phyloP scores from a whole-genome alignment of 768 basidiomycete genomes.

The Suillus bovinus region DNA sequence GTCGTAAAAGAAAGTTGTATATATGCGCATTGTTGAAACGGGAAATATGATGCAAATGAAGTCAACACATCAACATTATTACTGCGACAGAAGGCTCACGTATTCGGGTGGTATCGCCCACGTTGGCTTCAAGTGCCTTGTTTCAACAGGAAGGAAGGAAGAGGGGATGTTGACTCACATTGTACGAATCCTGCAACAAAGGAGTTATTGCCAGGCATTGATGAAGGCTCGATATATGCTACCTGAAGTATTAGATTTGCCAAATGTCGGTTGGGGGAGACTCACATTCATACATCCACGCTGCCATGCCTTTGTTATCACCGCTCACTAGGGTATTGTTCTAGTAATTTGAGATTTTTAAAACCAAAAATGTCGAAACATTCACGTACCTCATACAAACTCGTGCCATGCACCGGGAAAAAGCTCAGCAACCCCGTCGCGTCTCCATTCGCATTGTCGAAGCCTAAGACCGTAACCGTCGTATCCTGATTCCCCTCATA shows the following conservation, averaged over 20 bases:
- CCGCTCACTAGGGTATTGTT: slow-evolving; percentile 81
- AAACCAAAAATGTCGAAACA: background rate
- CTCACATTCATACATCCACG: slow-evolving; percentile 73
- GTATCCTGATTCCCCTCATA: slow-evolving; percentile 78
- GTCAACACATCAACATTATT: slow-evolving; percentile 7
- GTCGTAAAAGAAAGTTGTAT: background rate
- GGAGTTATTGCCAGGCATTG: slow-evolving; percentile 66
- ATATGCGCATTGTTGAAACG: slow-evolving; percentile 8
- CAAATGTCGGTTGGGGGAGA: background rate
- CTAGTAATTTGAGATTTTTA: slow-evolving; percentile 34
- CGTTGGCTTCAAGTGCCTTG: slow-evolving; percentile 55
- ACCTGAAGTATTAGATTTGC: background rate
- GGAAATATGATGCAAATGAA: slow-evolving; percentile 2
- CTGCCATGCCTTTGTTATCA: slow-evolving; percentile 89
- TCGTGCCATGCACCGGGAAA: slow-evolving; percentile 80
- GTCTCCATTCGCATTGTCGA: slow-evolving; percentile 58
- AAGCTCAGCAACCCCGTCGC: slow-evolving; percentile 71
- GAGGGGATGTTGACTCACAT: slow-evolving; percentile 42
- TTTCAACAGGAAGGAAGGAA: slow-evolving; percentile 10
- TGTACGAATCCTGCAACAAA: slow-evolving; percentile 80
- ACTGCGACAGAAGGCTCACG: slow-evolving; percentile 43
- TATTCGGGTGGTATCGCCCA: slow-evolving; percentile 83
- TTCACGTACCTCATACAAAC: slow-evolving; percentile 61
- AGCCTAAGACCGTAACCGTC: slow-evolving; percentile 65
- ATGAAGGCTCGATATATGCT: slow-evolving; percentile 64